A percentile compares a stretch with the other conserved stretches of the same genome.
phyloP scores from a whole-genome alignment of 139 green algal species.

The Axilococcus clingmanii region DNA sequence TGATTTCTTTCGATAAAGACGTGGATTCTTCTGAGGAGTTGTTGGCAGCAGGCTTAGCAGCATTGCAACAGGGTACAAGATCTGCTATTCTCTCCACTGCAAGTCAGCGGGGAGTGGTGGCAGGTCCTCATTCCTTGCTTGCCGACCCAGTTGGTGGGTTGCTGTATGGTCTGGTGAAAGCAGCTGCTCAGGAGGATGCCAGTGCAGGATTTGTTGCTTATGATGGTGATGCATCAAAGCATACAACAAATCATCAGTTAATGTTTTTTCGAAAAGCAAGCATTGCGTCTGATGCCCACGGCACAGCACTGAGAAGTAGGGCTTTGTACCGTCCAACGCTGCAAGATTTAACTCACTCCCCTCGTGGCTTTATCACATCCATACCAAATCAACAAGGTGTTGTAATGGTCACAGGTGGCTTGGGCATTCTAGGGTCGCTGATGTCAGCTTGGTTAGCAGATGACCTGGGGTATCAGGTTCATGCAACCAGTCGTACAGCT shows the following conservation, averaged over 20 bases:
- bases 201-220: background rate
- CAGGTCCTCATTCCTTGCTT: no score
- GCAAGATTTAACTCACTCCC: no score
- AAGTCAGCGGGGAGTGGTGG: no score
- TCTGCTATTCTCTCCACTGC: no score
- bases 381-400: no score
- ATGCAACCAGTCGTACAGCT: conserved; percentile 43
- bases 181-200: conserved; percentile 13
- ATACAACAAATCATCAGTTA: background rate
- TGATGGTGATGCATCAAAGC: background rate
- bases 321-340: background rate
- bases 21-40: background rate
- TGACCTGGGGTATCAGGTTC: conserved; percentile 24
- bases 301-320: background rate
- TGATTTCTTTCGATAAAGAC: background rate
- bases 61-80: no score
- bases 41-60: conserved; percentile 3
- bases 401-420: conserved; percentile 57
- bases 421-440: conserved; percentile 46
- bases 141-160: no score
- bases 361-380: no score
- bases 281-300: conserved; percentile 7
- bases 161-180: conserved; percentile 21
- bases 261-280: background rate
- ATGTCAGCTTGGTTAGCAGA: conserved; percentile 20